A percentile compares a stretch with the other conserved stretches of the same genome.
Conservation (phyloP, 1,139 yeast genomes). For the Pichia cactophila region DNA sequence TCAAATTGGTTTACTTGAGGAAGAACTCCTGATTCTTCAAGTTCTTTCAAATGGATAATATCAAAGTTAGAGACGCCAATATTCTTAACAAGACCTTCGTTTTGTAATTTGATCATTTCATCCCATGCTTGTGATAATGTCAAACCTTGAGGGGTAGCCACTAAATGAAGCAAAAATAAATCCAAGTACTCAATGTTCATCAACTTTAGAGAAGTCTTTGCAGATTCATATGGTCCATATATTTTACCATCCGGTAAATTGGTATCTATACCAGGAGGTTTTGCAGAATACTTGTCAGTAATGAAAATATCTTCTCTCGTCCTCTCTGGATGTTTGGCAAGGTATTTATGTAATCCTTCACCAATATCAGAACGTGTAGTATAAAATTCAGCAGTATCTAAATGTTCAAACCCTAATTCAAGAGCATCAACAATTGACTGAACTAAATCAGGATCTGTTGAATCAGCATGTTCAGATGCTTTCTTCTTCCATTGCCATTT, state of each 20-base stretch:
- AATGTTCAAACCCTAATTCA: constrained; percentile 39
- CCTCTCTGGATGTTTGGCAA: constrained; percentile 29
- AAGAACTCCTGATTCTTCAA: constrained; percentile 37
- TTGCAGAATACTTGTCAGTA: constrained; percentile 44
- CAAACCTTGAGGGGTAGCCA: constrained; percentile 38
- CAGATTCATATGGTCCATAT: constrained; percentile 41
- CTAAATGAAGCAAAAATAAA: constrained; percentile 55
- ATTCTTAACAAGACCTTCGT: constrained; percentile 44
- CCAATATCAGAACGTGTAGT: constrained; percentile 52
- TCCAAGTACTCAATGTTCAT: constrained; percentile 56
- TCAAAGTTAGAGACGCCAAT: constrained; percentile 64
- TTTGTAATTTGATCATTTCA: constrained; percentile 38
- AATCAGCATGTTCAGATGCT: constrained; percentile 22
- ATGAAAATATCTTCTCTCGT: constrained; percentile 45
- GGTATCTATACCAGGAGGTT: constrained; percentile 2
- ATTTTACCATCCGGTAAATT: constrained; percentile 24
- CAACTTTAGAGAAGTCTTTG: constrained; percentile 42
- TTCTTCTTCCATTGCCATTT: constrained; percentile 51
- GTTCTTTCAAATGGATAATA: constrained; percentile 41
- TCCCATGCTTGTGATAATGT: constrained; percentile 49
- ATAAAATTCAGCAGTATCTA: constrained; percentile 55
- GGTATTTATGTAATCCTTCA: constrained; percentile 31
- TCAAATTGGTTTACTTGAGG: constrained; percentile 71
- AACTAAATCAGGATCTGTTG: constrained; percentile 32
- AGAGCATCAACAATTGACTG: constrained; percentile 38